Evolutionary conservation across 768 basidiomycete species (phyloP), one percentile per base, ranked within the genome.

Genomic region (Russula lepida): DNA sequence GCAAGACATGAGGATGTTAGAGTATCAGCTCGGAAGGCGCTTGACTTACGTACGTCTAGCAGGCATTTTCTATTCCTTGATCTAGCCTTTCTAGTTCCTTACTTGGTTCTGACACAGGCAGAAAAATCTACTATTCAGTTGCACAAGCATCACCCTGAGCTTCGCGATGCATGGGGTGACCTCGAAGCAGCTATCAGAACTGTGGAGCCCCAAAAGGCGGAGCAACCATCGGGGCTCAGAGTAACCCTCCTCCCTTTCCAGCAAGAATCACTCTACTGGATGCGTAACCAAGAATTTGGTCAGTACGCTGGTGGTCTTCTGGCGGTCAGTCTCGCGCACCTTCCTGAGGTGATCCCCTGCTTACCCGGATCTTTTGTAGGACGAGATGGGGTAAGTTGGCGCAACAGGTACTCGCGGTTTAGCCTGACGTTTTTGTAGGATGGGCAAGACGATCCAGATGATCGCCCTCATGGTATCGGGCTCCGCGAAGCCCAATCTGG

Each of bases 401-500:
- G 30, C 55, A 9, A 39, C 59, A 58, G n/a, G 47, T 6, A 21
- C 30, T n/a, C 46, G 21, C 57, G 37, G 12, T 52, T 60, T 59
- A 32, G 67, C 27, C 44, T 63, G 23, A 65, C 64, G 43, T n/a
- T 19, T 9, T 39, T 54, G 46, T 64, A 88, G 89, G 21, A 92
- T 94, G 91, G 89, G 89, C 15, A 93, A 94, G 74, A 99, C 95
- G 0, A 98, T 99, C 61, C 97, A 99, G 70, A 92, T 94, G 66
- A 95, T 99, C 53, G 81, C 94, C 1, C 78, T 98, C 41, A 78
- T 99, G 39, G 83, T 95, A 5, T 84, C 88, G 1, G 91, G 94
- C 68, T 71, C 79, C 51, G 74, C 78, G 62, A 88, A 83, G 70
- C 93, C 94, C 2, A 95, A 94, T 66, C 81, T 99, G 23, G 91